Percentiles rank a stretch among this genome's conserved stretches.
These are phyloP conservation scores for Fomitopsis serialis DNA, from an alignment of 768 basidiomycete genomes.

Conservation along the genomic window DNA sequence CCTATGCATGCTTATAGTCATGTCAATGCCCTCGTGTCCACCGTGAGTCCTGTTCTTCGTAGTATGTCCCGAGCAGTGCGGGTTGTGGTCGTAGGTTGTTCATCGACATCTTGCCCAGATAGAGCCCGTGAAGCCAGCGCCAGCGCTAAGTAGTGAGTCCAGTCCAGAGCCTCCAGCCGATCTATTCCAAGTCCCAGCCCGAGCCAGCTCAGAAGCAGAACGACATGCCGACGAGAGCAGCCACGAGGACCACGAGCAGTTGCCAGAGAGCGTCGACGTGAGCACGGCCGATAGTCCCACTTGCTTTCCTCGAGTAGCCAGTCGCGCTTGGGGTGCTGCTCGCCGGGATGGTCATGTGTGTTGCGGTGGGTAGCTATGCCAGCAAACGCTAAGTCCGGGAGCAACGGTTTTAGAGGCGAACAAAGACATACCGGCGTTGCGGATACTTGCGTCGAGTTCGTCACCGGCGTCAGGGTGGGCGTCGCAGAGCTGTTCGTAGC, in stretches of 20 bases:
- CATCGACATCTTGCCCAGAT: too few relatives aligned
- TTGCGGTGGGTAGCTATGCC: neutral
- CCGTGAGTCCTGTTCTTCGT: too few relatives aligned
- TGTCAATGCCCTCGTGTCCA: too few relatives aligned
- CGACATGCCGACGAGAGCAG: neutral
- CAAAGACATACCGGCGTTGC: slow-evolving; percentile 1
- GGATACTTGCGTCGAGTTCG: neutral
- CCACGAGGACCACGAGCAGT: neutral
- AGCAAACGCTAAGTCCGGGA: neutral
- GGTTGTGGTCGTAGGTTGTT: too few relatives aligned
- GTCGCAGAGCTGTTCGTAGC: neutral
- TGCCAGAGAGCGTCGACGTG: neutral
- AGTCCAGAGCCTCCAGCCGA: too few relatives aligned
- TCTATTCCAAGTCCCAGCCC: too few relatives aligned
- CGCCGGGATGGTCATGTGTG: neutral
- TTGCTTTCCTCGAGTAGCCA: neutral
- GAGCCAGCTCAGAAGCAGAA: neutral
- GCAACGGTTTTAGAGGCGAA: neutral
- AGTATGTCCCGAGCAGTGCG: too few relatives aligned
- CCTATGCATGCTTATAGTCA: too few relatives aligned
- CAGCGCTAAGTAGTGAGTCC: too few relatives aligned
- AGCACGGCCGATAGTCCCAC: neutral
- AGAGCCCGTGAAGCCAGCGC: too few relatives aligned
- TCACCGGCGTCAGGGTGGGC: neutral
- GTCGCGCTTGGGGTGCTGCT: neutral